Conservation (phyloP, 2,329 filamentous ascomycete genomes). For the Xylogone sp. region DNA sequence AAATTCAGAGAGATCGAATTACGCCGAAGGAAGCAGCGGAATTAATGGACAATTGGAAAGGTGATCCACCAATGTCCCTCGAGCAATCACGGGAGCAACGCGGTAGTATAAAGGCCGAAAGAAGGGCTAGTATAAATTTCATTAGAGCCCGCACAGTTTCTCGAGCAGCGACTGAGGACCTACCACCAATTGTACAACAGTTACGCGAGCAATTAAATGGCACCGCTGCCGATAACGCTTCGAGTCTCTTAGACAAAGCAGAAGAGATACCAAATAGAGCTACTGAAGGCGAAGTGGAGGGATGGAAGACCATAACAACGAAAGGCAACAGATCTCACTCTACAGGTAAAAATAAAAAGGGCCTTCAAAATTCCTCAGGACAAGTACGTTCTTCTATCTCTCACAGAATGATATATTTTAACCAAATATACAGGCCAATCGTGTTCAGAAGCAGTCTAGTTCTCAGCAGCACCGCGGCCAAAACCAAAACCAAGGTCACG, state of each 20-base stretch:
- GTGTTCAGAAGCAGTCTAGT: background rate
- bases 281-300: background rate
- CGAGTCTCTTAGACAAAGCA: background rate
- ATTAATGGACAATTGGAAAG: background rate
- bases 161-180: background rate
- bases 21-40: background rate
- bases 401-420: background rate
- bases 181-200: background rate
- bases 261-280: background rate
- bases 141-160: conserved; percentile 2
- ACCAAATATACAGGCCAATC: background rate
- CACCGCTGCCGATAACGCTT: background rate
- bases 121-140: conserved; percentile 2
- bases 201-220: background rate
- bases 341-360: background rate
- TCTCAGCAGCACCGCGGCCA: background rate
- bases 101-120: conserved; percentile 5
- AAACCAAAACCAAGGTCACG: background rate
- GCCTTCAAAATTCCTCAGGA: background rate
- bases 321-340: background rate
- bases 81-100: background rate
- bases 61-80: background rate
- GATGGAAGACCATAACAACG: background rate
- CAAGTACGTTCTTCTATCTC: background rate
- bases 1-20: background rate